Evolutionary conservation across 75 land plant genomes (phyloP), one percentile per base, ranked within the genome.

Genomic region (Larix kaempferi): DNA sequence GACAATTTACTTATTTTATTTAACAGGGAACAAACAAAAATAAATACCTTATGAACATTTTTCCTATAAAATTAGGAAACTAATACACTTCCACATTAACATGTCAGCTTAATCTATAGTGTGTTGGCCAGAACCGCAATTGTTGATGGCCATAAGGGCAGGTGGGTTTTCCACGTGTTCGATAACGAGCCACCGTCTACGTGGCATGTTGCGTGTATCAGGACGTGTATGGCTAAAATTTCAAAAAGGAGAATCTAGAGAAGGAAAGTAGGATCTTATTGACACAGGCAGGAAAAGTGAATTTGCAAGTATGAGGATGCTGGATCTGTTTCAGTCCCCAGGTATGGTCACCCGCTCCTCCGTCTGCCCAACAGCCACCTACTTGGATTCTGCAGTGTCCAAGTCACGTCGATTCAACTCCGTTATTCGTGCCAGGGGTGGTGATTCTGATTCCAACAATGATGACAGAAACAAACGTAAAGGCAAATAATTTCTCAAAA

Each of bases 361-460:
- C 52, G 33, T 39, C 7, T 67, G 22, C 52, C 52, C 72, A 21
- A 3, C 44, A 19, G 10, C 22, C 12, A 6, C 44, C 12, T 67
- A 17, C n/a, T 19, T 39, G 29, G 72, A 39, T 39, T 67, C 21
- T 35, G 10, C 49, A 44, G 49, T 44, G 22, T 22, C 72, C 49
- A 67, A 39, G 72, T 35, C 49, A 8, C 72, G 72, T 21, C n/a
- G 72, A 67, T 6, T 6, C 44, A 67, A 37, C 39, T 35, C 39
- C 44, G n/a, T 21, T 14, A 44, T 67, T 67, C 72, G 72, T 17
- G 39, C 72, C 39, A 39, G 17, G 44, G 33, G 44, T 19, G 39
- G 39, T 33, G 72, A 21, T 17, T 67, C 72, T 1, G 72, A 33
- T 67, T 67, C 72, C 72, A 17, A 67, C 72, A 21, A 41, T 39